Evolutionary conservation across 352 stramenopile genomes (phyloP).

Genomic region (Pythium vanterpoolii): DNA sequence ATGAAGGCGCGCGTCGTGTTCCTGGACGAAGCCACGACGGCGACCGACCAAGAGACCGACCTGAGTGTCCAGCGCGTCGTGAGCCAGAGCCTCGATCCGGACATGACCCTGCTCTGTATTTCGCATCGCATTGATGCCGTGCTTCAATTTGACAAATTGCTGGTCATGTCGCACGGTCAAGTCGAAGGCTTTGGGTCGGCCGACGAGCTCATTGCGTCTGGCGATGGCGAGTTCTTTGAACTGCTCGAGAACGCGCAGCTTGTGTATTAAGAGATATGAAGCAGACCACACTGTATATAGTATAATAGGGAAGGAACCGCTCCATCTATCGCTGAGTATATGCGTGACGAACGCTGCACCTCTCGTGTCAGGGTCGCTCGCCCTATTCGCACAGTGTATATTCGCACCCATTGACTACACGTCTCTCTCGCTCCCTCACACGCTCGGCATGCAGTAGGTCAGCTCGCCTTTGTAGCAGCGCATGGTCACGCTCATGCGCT

Average conservation of each 20-base stretch:
- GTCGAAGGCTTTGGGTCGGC: constrained; percentile 36
- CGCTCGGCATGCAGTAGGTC: neutral
- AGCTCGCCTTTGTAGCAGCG: constrained; percentile 38
- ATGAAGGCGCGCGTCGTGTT: constrained; percentile 86
- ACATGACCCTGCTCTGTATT: constrained; percentile 92
- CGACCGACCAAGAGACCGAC: constrained; percentile 74
- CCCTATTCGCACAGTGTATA: no score
- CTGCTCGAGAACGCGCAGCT: constrained; percentile 27
- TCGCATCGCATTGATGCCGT: constrained; percentile 93
- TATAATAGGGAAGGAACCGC: no score
- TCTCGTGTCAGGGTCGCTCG: no score
- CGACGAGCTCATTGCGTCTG: constrained; percentile 18
- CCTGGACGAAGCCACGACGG: constrained; percentile 94
- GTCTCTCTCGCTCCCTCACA: no score
- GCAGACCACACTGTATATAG: neutral
- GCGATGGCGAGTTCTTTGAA: constrained; percentile 27
- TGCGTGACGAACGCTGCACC: no score
- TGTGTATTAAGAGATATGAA: constrained; percentile 17
- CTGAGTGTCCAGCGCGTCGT: constrained; percentile 70
- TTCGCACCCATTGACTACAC: no score
- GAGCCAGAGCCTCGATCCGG: constrained; percentile 75
- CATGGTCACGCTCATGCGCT: constrained; percentile 56
- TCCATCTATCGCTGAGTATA: neutral
- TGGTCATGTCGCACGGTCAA: constrained; percentile 85
- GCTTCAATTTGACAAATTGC: constrained; percentile 89